Percentiles rank a stretch among this genome's conserved stretches.
phyloP scores from a whole-genome alignment of 1,284 basidiomycete genomes.

The Pascua sp. region DNA sequence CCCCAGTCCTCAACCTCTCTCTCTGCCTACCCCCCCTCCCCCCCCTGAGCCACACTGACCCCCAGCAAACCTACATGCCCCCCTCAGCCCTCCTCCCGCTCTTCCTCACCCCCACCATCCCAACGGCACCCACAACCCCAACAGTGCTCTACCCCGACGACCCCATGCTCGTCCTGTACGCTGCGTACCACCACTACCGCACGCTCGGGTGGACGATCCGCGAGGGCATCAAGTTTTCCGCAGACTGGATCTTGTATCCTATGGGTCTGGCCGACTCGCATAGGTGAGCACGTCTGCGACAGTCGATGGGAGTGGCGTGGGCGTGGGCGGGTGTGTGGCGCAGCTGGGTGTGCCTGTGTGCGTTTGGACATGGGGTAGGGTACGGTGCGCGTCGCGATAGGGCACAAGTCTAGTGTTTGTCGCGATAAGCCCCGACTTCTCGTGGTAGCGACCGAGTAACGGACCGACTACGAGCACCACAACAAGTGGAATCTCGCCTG shows the following conservation, averaged over 20 bases:
- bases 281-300: slow-evolving; percentile 61
- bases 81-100: slow-evolving; percentile 50
- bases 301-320: background rate
- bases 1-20: no score
- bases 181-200: slow-evolving; percentile 90
- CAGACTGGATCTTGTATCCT: slow-evolving; percentile 91
- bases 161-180: slow-evolving; percentile 87
- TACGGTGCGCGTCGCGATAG: no score
- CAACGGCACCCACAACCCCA: slow-evolving; percentile 4
- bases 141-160: slow-evolving; percentile 61
- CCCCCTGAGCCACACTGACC: no score
- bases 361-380: no score
- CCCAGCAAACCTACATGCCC: slow-evolving; percentile 38
- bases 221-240: slow-evolving; percentile 94
- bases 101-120: slow-evolving; percentile 38
- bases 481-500: no score
- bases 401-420: no score
- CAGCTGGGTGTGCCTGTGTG: no score
- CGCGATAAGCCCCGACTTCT: slow-evolving; percentile 61
- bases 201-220: slow-evolving; percentile 98
- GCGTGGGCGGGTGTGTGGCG: background rate
- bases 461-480: no score
- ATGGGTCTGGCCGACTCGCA: slow-evolving; percentile 92
- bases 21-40: no score
- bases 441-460: slow-evolving; percentile 32